Evolutionary conservation across 371 early-diverging fungal species (phyloP).

Genomic region (Mucor lusitanicus): DNA sequence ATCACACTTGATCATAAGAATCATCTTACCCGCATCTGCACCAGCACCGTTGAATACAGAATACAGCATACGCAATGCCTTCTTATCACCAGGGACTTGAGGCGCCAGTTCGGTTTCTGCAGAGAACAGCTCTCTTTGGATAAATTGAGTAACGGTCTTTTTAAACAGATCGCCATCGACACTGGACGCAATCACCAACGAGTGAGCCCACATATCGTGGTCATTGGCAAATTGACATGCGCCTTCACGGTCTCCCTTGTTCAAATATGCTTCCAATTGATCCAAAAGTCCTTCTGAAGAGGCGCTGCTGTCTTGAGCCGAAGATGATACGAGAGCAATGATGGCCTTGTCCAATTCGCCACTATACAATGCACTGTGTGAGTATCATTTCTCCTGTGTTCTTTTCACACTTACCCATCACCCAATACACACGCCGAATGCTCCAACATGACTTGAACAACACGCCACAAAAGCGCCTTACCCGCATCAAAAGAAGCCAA

Average conservation of each 20-base stretch:
- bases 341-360: slow-evolving; percentile 19
- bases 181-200: slow-evolving; percentile 84
- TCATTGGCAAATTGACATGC: slow-evolving; percentile 75
- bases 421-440: slow-evolving; percentile 56
- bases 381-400: background rate
- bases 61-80: slow-evolving; percentile 71
- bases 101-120: slow-evolving; percentile 13
- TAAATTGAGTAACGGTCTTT: slow-evolving; percentile 71
- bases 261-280: slow-evolving; percentile 62
- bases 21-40: slow-evolving; percentile 47
- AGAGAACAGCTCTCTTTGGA: slow-evolving; percentile 53
- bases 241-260: slow-evolving; percentile 71
- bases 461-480: slow-evolving; percentile 56
- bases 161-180: slow-evolving; percentile 69
- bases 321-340: slow-evolving; percentile 17
- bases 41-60: slow-evolving; percentile 73
- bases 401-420: slow-evolving; percentile 17
- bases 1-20: background rate
- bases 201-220: slow-evolving; percentile 84
- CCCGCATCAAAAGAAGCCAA: slow-evolving; percentile 40
- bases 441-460: slow-evolving; percentile 68
- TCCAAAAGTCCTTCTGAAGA: slow-evolving; percentile 30
- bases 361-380: background rate
- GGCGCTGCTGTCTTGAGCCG: background rate
- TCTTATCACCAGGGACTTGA: slow-evolving; percentile 49